Conservation (phyloP, 352 stramenopile genomes). For the Globisporangium cederbergense region DNA sequence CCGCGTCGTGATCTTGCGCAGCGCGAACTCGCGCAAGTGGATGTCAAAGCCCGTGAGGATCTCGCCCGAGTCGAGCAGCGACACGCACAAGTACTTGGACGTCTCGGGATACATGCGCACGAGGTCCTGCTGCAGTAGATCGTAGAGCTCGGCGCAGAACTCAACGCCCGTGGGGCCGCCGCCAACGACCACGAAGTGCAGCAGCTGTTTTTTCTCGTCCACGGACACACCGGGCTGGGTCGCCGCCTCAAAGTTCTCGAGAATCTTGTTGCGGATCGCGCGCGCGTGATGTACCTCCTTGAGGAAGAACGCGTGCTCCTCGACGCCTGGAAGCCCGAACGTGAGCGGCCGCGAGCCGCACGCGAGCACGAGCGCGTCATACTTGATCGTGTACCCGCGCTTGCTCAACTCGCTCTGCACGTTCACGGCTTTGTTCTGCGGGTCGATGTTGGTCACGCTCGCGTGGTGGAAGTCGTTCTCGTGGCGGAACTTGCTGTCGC, state of each 20-base stretch:
- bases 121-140: slow-evolving; percentile 92
- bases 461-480: slow-evolving; percentile 76
- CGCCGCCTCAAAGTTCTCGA: slow-evolving; percentile 94
- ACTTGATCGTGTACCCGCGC: slow-evolving; percentile 79
- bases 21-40: slow-evolving; percentile 61
- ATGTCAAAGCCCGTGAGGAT: slow-evolving; percentile 74
- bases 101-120: slow-evolving; percentile 71
- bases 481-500: slow-evolving; percentile 74
- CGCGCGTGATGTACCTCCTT: slow-evolving; percentile 96
- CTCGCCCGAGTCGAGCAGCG: slow-evolving; percentile 63
- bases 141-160: slow-evolving; percentile 96
- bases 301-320: slow-evolving; percentile 95
- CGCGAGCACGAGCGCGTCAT: slow-evolving; percentile 93
- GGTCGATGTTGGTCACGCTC: slow-evolving; percentile 72
- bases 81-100: slow-evolving; percentile 69
- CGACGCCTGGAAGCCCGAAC: slow-evolving; percentile 89
- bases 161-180: slow-evolving; percentile 94
- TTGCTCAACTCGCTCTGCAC: slow-evolving; percentile 64
- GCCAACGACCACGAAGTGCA: slow-evolving; percentile 98
- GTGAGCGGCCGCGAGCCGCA: slow-evolving; percentile 94
- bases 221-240: slow-evolving; percentile 80
- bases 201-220: slow-evolving; percentile 87
- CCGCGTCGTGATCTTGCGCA: slow-evolving; percentile 79
- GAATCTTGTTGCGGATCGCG: slow-evolving; percentile 71
- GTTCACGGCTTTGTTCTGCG: slow-evolving; percentile 63